Percentiles rank a stretch among this genome's conserved stretches.
These are phyloP conservation scores for Verticillium klebahnii DNA, from an alignment of 2,329 filamentous ascomycete genomes.

Conservation along the genomic window DNA sequence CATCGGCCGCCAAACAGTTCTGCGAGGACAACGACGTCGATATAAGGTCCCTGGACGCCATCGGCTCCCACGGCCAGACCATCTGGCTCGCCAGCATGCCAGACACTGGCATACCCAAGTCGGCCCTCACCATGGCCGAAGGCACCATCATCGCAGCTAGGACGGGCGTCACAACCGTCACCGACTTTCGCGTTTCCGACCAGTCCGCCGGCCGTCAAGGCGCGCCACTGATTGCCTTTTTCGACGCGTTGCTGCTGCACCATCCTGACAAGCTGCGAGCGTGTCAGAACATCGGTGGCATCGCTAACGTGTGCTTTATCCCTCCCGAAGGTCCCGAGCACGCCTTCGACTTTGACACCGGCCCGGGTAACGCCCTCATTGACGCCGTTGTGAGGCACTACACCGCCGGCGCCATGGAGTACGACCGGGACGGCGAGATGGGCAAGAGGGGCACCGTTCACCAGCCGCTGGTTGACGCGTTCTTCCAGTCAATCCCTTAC, in stretches of 20 bases:
- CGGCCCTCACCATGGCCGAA: constrained; percentile 53
- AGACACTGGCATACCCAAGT: constrained; percentile 36
- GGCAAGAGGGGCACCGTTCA: constrained; percentile 43
- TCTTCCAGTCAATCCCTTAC: constrained; percentile 42
- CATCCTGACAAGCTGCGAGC: constrained; percentile 52
- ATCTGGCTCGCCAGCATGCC: constrained; percentile 52
- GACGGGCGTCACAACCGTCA: constrained; percentile 54
- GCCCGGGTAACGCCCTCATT: constrained; percentile 52
- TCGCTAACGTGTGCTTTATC: constrained; percentile 58
- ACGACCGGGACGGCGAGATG: constrained; percentile 48
- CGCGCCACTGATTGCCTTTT: constrained; percentile 52
- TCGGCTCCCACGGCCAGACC: constrained; percentile 48
- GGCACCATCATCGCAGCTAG: constrained; percentile 48
- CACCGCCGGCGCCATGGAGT: constrained; percentile 42
- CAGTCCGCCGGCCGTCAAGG: constrained; percentile 51
- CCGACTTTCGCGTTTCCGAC: constrained; percentile 53
- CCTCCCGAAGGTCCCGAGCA: constrained; percentile 36
- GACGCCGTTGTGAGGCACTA: constrained; percentile 52
- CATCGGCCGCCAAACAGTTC: constrained; percentile 45
- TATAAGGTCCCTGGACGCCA: constrained; percentile 42
- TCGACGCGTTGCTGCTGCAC: constrained; percentile 51
- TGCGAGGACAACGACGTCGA: constrained; percentile 36
- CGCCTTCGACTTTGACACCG: constrained; percentile 49
- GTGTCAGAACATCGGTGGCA: constrained; percentile 58
- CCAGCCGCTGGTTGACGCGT: constrained; percentile 46